Conservation (phyloP, 495 filamentous ascomycete genomes). For the Penicillium cosmopolitanum region DNA sequence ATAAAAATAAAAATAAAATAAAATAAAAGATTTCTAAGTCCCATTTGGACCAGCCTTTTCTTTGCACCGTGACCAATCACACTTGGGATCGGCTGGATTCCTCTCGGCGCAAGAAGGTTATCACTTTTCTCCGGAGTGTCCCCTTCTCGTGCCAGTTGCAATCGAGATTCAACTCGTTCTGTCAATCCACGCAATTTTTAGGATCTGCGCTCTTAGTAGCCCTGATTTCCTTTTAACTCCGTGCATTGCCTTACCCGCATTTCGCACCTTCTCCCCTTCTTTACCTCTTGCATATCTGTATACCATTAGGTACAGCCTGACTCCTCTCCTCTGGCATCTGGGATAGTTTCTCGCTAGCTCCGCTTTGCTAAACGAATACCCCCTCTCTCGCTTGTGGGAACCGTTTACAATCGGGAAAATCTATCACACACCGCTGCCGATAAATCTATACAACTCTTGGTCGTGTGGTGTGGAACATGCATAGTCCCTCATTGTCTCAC, state of each 20-base stretch:
- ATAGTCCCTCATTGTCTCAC: conserved; percentile 37
- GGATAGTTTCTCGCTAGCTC: background rate
- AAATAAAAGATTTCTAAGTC: conserved; percentile 9
- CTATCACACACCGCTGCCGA: background rate
- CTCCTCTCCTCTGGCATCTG: background rate
- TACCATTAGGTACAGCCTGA: background rate
- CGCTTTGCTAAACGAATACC: conserved; percentile 1
- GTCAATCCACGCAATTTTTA: conserved; percentile 30
- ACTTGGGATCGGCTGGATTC: conserved; percentile 14
- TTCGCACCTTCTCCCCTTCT: conserved; percentile 25
- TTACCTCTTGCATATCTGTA: conserved; percentile 31
- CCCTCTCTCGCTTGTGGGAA: conserved; percentile 1
- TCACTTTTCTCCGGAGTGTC: conserved; percentile 35
- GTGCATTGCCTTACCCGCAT: conserved; percentile 39
- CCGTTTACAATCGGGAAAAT: background rate
- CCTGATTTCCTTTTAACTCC: conserved; percentile 42
- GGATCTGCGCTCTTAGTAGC: conserved; percentile 19
- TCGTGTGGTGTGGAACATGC: conserved; percentile 38
- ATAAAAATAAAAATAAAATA: conserved; percentile 3
- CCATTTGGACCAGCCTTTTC: conserved; percentile 20
- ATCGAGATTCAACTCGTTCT: conserved; percentile 31
- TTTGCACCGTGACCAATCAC: conserved; percentile 26
- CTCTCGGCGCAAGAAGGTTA: conserved; percentile 28
- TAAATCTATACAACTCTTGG: conserved; percentile 22
- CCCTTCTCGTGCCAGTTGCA: conserved; percentile 37